These are phyloP conservation scores for Trichaptum fuscoviolaceum DNA, from an alignment of 768 basidiomycete species.

Conservation along the genomic window DNA sequence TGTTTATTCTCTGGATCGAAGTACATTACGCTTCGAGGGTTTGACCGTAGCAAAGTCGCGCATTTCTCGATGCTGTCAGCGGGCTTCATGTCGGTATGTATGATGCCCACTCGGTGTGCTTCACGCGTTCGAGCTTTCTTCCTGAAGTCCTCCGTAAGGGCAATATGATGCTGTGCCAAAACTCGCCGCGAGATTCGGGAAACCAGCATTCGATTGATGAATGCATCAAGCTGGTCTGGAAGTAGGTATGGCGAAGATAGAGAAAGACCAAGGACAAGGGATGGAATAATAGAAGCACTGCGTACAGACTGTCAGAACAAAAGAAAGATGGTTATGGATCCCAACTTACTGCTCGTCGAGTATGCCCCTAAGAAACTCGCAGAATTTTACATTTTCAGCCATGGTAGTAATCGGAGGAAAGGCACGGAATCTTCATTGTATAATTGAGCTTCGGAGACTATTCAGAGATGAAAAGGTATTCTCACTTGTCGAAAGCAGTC, in stretches of 20 bases:
- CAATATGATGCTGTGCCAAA: constrained; percentile 84
- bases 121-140: constrained; percentile 24
- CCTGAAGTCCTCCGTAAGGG: constrained; percentile 58
- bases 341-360: constrained; percentile 69
- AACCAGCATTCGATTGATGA: constrained; percentile 88
- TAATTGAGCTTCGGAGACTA: constrained; percentile 4
- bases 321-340: constrained; percentile 8
- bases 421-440: constrained; percentile 52
- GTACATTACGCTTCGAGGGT: not conserved
- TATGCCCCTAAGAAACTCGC: constrained; percentile 57
- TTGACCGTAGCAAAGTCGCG: constrained; percentile 40
- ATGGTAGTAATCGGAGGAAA: constrained; percentile 70
- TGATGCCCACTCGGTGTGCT: constrained; percentile 77
- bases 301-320: constrained; percentile 5
- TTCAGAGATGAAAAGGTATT: not conserved
- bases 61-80: constrained; percentile 70
- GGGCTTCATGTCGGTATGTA: constrained; percentile 70
- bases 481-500: constrained; percentile 80
- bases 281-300: constrained; percentile 77
- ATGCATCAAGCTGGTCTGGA: constrained; percentile 76
- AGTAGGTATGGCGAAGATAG: constrained; percentile 76
- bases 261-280: constrained; percentile 74
- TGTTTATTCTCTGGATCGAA: constrained; percentile 10
- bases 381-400: constrained; percentile 75
- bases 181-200: constrained; percentile 88